A percentile compares a stretch with the other conserved stretches of the same genome.
Conservation (phyloP, 2,329 filamentous ascomycete genomes). For the Colletotrichum tropicicola region DNA sequence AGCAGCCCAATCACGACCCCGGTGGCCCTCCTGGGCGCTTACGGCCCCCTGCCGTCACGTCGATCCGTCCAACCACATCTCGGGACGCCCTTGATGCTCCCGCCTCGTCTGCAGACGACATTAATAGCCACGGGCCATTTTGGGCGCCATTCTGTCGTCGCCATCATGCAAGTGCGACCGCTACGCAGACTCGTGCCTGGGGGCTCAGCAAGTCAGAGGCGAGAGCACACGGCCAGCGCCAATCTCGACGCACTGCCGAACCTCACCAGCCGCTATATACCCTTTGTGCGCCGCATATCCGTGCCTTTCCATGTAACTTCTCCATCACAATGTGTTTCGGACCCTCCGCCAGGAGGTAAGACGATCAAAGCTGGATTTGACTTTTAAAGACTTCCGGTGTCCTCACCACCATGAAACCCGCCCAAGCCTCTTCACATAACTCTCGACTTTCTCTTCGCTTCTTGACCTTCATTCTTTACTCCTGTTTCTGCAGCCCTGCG, state of each 20-base stretch:
- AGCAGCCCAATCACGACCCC: slow-evolving; percentile 37
- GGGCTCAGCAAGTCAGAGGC: slow-evolving; percentile 51
- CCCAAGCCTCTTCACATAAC: slow-evolving; percentile 39
- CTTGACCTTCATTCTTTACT: slow-evolving; percentile 28
- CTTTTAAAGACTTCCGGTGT: slow-evolving; percentile 38
- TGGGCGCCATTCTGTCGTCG: slow-evolving; percentile 47
- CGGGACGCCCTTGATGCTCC: slow-evolving; percentile 34
- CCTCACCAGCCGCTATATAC: slow-evolving; percentile 69
- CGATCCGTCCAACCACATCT: slow-evolving; percentile 51
- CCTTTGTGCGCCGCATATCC: slow-evolving; percentile 53
- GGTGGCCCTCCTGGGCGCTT: slow-evolving; percentile 45
- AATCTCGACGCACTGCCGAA: slow-evolving; percentile 52
- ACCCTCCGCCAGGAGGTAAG: slow-evolving; percentile 54
- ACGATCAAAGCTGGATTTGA: slow-evolving; percentile 38
- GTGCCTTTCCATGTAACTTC: slow-evolving; percentile 53
- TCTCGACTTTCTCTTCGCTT: slow-evolving; percentile 35
- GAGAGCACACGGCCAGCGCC: slow-evolving; percentile 50
- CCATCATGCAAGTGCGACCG: slow-evolving; percentile 48
- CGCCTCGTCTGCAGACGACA: slow-evolving; percentile 36
- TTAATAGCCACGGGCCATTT: slow-evolving; percentile 38
- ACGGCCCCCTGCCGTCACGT: slow-evolving; percentile 43
- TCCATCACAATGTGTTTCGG: slow-evolving; percentile 62
- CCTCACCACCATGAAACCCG: slow-evolving; percentile 52
- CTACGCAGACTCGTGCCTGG: slow-evolving; percentile 40
- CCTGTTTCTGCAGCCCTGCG: slow-evolving; percentile 41